Base-by-base conservation (phyloP, 257 asterid genomes). In the Cruciata laevipes region DNA sequence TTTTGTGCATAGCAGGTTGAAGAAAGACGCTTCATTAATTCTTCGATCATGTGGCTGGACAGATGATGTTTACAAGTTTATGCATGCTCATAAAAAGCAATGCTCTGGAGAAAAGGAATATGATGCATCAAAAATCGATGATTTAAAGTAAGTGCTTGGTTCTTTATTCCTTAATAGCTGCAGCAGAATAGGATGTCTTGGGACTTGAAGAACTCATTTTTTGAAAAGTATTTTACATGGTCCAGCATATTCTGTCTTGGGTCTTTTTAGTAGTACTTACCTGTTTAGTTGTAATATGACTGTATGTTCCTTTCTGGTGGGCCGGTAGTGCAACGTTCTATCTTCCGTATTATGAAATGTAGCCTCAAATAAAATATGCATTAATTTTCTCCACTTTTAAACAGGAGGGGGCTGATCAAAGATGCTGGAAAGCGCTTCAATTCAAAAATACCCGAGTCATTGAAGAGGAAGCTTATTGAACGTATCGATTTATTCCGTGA, bases 21-120 rank as follows among this genome's bases (percentile, higher is more conserved):
- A 74, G 66, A 82, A 86, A 79, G 96, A 90, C 75, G 96, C 98
- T 79, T 79, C 91, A 70, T 66, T 63, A 61, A 40, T 77, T 69
- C 81, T 94, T 75, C 84, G 66, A 62, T 78, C 96, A 42, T 87
- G 93, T 83, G 96, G 96, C 69, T 94, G 96, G 96, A 75, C 80
- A 25, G 84, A 85, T 17, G 90, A 94, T 79, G 96, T 94, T 72
- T 76, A 73, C 65, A 74, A 66, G 68, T 86, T 82, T 75, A 90
- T 94, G 99, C 86, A 64, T 66, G 80, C 81, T 21, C 77, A 72
- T 76, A 90, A 91, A 78, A 87, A 80, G 77, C 65, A 71, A 65
- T 80, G 95, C 73, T 67, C 68, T 20, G 83, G 68, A 71, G 83
- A 73, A 76, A 80, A 73, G 32, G 81, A 72, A 63, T 42, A 56